Percentiles rank a stretch among this genome's conserved stretches.
Evolutionary conservation across 192 early-diverging fungal genomes (phyloP).

Genomic region (Oehlia diaphana): DNA sequence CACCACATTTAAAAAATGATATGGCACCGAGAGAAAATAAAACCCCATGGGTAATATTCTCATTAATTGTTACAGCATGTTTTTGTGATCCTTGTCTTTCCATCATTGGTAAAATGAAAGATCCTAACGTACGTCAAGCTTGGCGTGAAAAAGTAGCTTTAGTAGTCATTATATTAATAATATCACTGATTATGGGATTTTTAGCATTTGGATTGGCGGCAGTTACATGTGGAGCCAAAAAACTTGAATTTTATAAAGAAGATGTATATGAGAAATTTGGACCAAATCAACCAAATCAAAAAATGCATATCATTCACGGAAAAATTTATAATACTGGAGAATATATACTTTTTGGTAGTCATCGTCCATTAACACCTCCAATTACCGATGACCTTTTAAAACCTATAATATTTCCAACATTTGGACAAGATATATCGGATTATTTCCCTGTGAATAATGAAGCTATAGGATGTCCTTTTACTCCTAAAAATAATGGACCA

Average conservation of each 20-base stretch:
- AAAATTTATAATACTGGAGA: conserved; percentile 27
- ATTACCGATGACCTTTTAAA: conserved; percentile 4
- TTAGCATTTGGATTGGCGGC: conserved; percentile 72
- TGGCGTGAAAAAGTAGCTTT: conserved; percentile 89
- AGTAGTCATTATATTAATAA: conserved; percentile 64
- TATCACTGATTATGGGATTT: conserved; percentile 72
- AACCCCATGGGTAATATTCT: conserved; percentile 28
- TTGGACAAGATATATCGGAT: conserved; percentile 21
- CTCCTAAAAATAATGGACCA: conserved; percentile 13
- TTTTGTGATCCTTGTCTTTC: conserved; percentile 25
- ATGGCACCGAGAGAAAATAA: conserved; percentile 22
- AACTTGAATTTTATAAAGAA: conserved; percentile 34
- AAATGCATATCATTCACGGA: conserved; percentile 28
- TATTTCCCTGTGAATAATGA: conserved; percentile 16
- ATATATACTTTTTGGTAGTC: conserved; percentile 19
- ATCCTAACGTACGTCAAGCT: conserved; percentile 55
- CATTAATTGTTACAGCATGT: conserved; percentile 23
- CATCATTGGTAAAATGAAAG: conserved; percentile 24
- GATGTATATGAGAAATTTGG: conserved; percentile 37
- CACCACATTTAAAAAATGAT: conserved; percentile 26
- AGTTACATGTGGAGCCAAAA: conserved; percentile 23
- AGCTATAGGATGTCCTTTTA: not conserved
- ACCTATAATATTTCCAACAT: conserved; percentile 5
- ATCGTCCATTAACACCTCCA: conserved; percentile 23
- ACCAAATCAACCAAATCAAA: conserved; percentile 8